These are phyloP conservation scores for Magnolia sinica DNA, from an alignment of 164 flowering plant species.

Conservation along the genomic window DNA sequence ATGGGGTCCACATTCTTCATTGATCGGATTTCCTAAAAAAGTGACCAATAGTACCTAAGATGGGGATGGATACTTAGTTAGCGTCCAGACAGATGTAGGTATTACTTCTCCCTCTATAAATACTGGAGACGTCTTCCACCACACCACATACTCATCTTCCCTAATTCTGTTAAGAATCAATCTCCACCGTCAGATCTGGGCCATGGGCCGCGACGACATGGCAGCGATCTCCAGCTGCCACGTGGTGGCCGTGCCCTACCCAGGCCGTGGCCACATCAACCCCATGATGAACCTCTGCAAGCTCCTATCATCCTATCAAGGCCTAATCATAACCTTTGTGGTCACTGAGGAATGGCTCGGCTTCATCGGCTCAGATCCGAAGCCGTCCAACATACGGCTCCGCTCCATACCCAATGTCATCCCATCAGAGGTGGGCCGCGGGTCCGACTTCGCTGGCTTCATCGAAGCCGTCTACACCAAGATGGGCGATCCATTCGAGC, in stretches of 20 bases:
- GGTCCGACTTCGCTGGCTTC: conserved; percentile 41
- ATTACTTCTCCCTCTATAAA: too few species aligned
- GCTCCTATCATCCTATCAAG: conserved; percentile 15
- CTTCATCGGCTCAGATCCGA: conserved; percentile 35
- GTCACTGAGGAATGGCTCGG: conserved; percentile 80
- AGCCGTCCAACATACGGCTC: conserved; percentile 38
- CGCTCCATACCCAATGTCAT: conserved; percentile 69
- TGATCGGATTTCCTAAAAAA: too few species aligned
- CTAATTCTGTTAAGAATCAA: too few species aligned
- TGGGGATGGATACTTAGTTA: too few species aligned
- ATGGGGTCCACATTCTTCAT: too few species aligned
- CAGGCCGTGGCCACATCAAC: conserved; percentile 66
- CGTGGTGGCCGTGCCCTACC: conserved; percentile 48
- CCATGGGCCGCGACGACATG: background rate
- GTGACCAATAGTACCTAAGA: too few species aligned
- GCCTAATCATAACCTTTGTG: conserved; percentile 46
- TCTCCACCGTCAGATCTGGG: background rate
- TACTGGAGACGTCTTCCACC: too few species aligned
- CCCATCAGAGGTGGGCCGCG: conserved; percentile 67
- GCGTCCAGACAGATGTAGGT: too few species aligned
- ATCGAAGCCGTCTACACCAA: conserved; percentile 44
- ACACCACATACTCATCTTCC: too few species aligned
- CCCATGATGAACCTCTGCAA: conserved; percentile 61
- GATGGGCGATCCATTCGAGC: conserved; percentile 59
- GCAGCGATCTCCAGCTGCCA: conserved; percentile 17